Conservation (phyloP, 768 basidiomycete genomes). For the Sistotremastrum niveocremeum region DNA sequence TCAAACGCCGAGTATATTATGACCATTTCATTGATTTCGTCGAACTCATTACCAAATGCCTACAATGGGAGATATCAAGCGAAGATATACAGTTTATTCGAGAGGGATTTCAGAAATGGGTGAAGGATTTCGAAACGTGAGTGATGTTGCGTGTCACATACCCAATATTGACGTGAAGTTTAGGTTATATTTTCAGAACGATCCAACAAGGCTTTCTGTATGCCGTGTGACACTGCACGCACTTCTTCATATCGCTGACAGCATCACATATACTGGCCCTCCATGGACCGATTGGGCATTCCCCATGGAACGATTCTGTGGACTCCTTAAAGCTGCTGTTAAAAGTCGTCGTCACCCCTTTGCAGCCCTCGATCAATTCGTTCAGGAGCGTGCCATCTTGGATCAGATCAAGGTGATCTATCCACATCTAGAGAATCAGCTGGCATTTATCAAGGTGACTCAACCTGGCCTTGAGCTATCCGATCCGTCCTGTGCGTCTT, state of each 20-base stretch:
- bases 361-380: conserved; percentile 7
- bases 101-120: conserved; percentile 23
- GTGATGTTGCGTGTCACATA: too few species aligned
- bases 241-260: conserved; percentile 17
- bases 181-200: conserved; percentile 18
- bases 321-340: conserved; percentile 9
- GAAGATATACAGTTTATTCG: conserved; percentile 16
- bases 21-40: conserved; percentile 29
- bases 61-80: conserved; percentile 22
- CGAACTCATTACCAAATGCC: conserved; percentile 20
- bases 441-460: too few species aligned
- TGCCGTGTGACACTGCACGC: conserved; percentile 22
- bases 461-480: too few species aligned
- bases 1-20: conserved; percentile 22
- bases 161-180: too few species aligned
- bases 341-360: conserved; percentile 10
- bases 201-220: conserved; percentile 10
- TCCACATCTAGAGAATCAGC: too few species aligned
- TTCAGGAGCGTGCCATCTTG: conserved; percentile 5
- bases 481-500: too few species aligned
- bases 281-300: conserved; percentile 18
- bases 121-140: conserved; percentile 25
- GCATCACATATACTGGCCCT: conserved; percentile 12
- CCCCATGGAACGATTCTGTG: conserved; percentile 18
- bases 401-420: conserved; percentile 8